These are phyloP conservation scores for Antitrichia curtipendula DNA, from an alignment of 225 moss, liverwort and hornwort genomes.

Conservation along the genomic window DNA sequence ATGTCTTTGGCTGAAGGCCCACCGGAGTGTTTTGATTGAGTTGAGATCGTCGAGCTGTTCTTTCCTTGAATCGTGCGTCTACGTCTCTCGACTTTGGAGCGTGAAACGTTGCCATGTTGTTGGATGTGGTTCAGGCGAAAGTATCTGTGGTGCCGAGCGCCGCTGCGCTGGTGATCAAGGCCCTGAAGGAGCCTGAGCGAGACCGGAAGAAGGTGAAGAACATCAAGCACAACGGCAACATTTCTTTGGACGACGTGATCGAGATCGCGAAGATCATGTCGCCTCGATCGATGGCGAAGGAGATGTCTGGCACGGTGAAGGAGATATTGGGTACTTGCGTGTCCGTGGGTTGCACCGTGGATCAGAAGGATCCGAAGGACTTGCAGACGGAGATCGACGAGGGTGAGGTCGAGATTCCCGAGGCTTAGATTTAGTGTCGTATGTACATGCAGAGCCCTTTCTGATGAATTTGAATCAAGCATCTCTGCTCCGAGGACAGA, in stretches of 20 bases:
- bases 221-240: conserved; percentile 39
- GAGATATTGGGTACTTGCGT: conserved; percentile 41
- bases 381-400: conserved; percentile 21
- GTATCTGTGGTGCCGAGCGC: conserved; percentile 45
- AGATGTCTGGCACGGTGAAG: conserved; percentile 32
- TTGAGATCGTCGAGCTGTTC: not conserved
- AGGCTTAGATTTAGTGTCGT: not conserved
- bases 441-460: not conserved
- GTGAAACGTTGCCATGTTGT: not conserved
- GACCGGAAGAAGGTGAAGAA: conserved; percentile 47
- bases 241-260: conserved; percentile 37
- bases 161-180: conserved; percentile 42
- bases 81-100: not conserved
- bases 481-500: not conserved
- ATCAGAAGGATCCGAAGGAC: conserved; percentile 30
- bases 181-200: conserved; percentile 46
- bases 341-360: conserved; percentile 31
- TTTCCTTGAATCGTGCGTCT: too few relatives aligned
- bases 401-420: conserved; percentile 25
- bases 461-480: not conserved
- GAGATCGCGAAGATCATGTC: conserved; percentile 52
- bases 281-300: conserved; percentile 38
- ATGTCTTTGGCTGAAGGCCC: not conserved
- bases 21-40: too few relatives aligned
- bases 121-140: conserved; percentile 9